Conservation (phyloP, 176 grass and related monocot species). For the Aegilops longissima region DNA sequence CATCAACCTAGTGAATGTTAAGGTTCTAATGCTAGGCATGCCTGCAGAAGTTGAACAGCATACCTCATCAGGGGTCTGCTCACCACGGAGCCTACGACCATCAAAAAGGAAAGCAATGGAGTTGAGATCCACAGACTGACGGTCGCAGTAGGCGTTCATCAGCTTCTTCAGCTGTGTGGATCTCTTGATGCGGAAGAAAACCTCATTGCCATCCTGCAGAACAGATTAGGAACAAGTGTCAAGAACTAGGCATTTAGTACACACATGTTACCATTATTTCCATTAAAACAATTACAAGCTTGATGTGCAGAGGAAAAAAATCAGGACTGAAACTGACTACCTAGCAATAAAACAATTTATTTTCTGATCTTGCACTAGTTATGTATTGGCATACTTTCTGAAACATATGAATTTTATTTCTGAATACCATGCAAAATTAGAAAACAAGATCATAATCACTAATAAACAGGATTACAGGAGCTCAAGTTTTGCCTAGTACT, state of each 20-base stretch:
- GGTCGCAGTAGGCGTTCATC: constrained; percentile 81
- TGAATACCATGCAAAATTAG: not conserved
- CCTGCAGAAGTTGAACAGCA: not conserved
- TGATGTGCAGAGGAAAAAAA: too few relatives aligned
- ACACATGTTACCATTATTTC: too few relatives aligned
- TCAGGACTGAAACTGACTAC: too few relatives aligned
- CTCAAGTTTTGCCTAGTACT: not conserved
- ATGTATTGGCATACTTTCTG: too few relatives aligned
- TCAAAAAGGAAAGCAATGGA: constrained; percentile 87
- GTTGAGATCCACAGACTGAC: constrained; percentile 80
- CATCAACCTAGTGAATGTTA: not conserved
- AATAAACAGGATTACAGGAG: too few relatives aligned
- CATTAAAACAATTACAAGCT: not conserved
- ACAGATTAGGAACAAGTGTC: not conserved
- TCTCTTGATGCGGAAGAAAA: constrained; percentile 80
- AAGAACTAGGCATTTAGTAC: too few relatives aligned
- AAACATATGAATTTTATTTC: not conserved
- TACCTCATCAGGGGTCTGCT: constrained; percentile 87
- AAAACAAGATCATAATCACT: too few relatives aligned
- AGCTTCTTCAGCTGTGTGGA: constrained; percentile 80
- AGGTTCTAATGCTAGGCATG: not conserved
- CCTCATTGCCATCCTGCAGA: constrained; percentile 66
- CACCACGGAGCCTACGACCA: constrained; percentile 71
- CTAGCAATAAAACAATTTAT: not conserved
- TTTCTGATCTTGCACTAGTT: too few relatives aligned